Base-by-base conservation (phyloP, 2,329 filamentous ascomycete genomes). In the Nectriaceae sp. region DNA sequence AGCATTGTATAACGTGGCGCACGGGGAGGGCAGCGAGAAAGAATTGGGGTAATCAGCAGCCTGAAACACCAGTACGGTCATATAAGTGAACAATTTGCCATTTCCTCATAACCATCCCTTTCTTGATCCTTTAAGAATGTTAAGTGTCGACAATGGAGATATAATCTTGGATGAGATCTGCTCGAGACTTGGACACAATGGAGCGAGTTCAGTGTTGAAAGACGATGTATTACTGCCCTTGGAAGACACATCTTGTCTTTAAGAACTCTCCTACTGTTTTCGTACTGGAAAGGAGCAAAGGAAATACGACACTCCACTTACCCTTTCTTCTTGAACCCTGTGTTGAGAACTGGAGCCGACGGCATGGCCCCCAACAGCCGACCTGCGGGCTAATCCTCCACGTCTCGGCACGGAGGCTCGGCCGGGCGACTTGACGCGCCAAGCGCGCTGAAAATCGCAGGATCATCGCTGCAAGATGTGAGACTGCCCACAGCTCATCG, bases 381-480 rank as follows among this genome's bases (percentile, higher is more conserved):
- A 46, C 41, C 41, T 49, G 54, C 40, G 42, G 50, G 39, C 40
- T 42, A 47, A 40, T 46, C 43, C 42, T 49, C 37, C 39, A 54
- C 48, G 54, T 52, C 57, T 57, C 47, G 51, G 49, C 47, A 46
- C 40, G 49, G 41, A 38, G 49, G 49, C 51, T 49, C 40, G 52
- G 49, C 42, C 41, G 52, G 53, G 54, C 46, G 45, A 64, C 44
- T 42, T 49, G 63, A 42, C 56, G 62, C 56, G 59, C 57, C 53
- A 62, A 53, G 54, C 60, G 61, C 48, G 60, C 52, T 29, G 53
- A 49, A 49, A 60, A 46, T 50, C 57, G 62, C 46, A 63, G 40
- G 43, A 59, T 59, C 56, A 63, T 65, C 40, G 22, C 50, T 54
- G 43, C 37, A 35, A 43, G 31, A 33, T 40, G 42, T 18, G 21